Percentiles rank a stretch among this genome's conserved stretches.
phyloP scores from a whole-genome alignment of 2,329 filamentous ascomycete genomes.

The Clarireedia hainanense region DNA sequence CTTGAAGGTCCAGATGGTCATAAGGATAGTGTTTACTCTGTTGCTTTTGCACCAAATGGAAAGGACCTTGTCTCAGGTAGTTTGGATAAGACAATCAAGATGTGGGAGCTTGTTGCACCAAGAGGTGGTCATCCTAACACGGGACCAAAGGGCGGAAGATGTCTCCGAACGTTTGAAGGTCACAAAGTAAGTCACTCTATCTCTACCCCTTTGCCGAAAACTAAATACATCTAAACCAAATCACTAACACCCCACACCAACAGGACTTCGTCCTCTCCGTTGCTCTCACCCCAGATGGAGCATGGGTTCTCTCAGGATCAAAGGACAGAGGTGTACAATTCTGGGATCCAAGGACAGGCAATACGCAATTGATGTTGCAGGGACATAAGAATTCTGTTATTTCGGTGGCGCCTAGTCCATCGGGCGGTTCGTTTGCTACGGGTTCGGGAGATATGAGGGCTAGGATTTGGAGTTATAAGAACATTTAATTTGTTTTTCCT shows the following conservation, averaged over 20 bases:
- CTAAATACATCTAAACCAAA: neutral
- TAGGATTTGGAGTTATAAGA: conserved; percentile 84
- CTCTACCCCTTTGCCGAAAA: neutral
- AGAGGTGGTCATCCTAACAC: conserved; percentile 58
- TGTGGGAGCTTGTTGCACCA: conserved; percentile 85
- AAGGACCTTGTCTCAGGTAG: conserved; percentile 90
- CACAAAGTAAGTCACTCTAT: conserved; percentile 60
- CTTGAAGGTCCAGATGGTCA: conserved; percentile 90
- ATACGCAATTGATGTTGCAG: conserved; percentile 95
- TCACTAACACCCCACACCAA: conserved; percentile 16
- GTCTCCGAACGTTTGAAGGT: conserved; percentile 93
- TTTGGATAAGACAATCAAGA: conserved; percentile 97
- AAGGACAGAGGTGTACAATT: conserved; percentile 98
- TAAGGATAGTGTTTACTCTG: conserved; percentile 94
- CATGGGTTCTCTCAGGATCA: conserved; percentile 94
- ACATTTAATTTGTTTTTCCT: conserved; percentile 4
- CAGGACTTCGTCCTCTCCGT: conserved; percentile 96
- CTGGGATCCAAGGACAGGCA: conserved; percentile 91
- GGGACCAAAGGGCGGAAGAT: conserved; percentile 77
- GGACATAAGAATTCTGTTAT: conserved; percentile 99
- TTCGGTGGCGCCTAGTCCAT: conserved; percentile 86
- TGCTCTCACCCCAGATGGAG: conserved; percentile 84
- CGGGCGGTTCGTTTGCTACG: conserved; percentile 81
- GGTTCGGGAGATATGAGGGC: conserved; percentile 97
- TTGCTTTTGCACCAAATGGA: conserved; percentile 90